Evolutionary conservation across 176 grass and related monocot genomes (phyloP).

Genomic region (Rhynchospora breviuscula): DNA sequence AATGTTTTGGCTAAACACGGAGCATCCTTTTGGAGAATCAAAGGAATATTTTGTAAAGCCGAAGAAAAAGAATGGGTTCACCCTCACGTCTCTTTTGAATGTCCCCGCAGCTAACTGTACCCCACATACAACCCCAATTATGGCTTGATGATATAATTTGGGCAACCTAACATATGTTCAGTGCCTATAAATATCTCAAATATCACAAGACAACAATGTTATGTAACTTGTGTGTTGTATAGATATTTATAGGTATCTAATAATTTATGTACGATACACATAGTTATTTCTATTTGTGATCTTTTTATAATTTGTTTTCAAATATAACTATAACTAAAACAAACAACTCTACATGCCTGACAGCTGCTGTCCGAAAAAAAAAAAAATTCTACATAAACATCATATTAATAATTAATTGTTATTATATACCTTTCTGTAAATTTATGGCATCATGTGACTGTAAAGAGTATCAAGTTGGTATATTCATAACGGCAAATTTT

Average conservation of each 20-base stretch:
- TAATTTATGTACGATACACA: not conserved
- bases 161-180: not conserved
- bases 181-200: not conserved
- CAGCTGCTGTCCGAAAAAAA: no score
- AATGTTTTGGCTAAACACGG: not conserved
- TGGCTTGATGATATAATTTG: not conserved
- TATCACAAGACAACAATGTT: not conserved
- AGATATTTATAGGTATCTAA: not conserved
- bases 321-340: not conserved
- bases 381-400: not conserved
- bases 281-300: not conserved
- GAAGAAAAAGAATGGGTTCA: constrained; percentile 14
- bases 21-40: not conserved
- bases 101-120: not conserved
- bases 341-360: no score
- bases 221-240: not conserved
- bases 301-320: not conserved
- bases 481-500: no score
- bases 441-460: not conserved
- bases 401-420: not conserved
- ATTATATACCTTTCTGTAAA: not conserved
- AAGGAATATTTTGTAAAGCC: not conserved
- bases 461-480: no score
- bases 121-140: not conserved
- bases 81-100: constrained; percentile 8